Evolutionary conservation across 768 basidiomycete genomes (phyloP), one percentile per base, ranked within the genome.

Genomic region (Tricholoma flavovirens): DNA sequence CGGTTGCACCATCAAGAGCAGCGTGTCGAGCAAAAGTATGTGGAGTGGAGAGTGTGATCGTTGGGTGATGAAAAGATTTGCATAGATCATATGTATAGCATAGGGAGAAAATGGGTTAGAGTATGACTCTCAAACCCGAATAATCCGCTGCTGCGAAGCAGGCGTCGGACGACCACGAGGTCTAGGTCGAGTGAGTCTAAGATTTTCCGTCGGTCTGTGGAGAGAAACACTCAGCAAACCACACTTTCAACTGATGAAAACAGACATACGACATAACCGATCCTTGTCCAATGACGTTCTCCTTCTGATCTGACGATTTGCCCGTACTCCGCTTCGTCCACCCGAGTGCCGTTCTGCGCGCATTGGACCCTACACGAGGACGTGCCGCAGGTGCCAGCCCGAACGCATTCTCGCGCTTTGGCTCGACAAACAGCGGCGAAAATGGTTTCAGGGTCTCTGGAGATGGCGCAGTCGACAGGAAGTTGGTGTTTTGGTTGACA

Each of bases 281-380:
- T 65, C 64, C 75, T 58, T 71, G 67, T 48, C 15, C 26, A 14
- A 67, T 67, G 66, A 55, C 71, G 42, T 83, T 84, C 67, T 85
- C 82, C 66, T 85, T 80, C 61, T 79, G 79, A 56, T 82, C 84
- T 46, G 68, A 80, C 56, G 66, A 70, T 69, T 74, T 84, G 69
- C 77, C 79, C 0, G 70, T 74, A 60, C 77, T 82, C 33, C 83
- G 80, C 71, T 88, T 89, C 42, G 83, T 70, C 83, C 80, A 83
- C 1, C 87, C 87, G 1, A 83, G 73, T 0, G 80, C 79, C 0
- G 72, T 75, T 15, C 86, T 75, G 12, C 84, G 75, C 0, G 80
- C 73, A 19, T 72, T 76, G 0, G 83, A 84, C 3, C 72, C 76
- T 45, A 84, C 80, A 22, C 81, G 74, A 14, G 84, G 77, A 9